These are phyloP conservation scores for Solanum aculeatissimum DNA, from an alignment of 305 asterid genomes.

Conservation along the genomic window DNA sequence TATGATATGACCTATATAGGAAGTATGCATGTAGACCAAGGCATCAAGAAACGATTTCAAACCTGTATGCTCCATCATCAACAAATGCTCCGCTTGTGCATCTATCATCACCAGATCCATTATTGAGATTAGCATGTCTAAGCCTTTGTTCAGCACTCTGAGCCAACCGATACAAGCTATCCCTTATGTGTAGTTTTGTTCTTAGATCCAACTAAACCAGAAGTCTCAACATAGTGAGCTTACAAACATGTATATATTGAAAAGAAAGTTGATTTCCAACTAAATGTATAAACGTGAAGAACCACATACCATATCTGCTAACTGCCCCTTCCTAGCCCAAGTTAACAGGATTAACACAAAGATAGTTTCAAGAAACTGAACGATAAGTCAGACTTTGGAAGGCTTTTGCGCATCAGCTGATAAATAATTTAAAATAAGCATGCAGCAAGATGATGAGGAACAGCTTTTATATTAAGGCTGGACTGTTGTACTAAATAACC, in stretches of 20 bases:
- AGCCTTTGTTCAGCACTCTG: slow-evolving; percentile 80
- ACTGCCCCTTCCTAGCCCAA: neutral
- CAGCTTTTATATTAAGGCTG: neutral
- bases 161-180: slow-evolving; percentile 83
- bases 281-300: neutral
- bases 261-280: slow-evolving; percentile 4
- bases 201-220: slow-evolving; percentile 60
- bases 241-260: neutral
- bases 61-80: slow-evolving; percentile 46
- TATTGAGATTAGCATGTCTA: slow-evolving; percentile 19
- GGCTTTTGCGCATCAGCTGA: neutral
- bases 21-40: neutral
- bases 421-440: neutral
- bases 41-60: neutral
- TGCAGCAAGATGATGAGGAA: neutral
- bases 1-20: neutral
- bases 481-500: neutral
- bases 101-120: slow-evolving; percentile 20
- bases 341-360: neutral
- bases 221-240: slow-evolving; percentile 1
- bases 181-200: slow-evolving; percentile 77
- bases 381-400: neutral
- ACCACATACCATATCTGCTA: neutral
- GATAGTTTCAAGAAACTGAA: neutral
- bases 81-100: slow-evolving; percentile 24